Percentiles rank a stretch among this genome's conserved stretches.
Conservation (phyloP, 805 yeast species). For the Starmerella ratchasimensis region DNA sequence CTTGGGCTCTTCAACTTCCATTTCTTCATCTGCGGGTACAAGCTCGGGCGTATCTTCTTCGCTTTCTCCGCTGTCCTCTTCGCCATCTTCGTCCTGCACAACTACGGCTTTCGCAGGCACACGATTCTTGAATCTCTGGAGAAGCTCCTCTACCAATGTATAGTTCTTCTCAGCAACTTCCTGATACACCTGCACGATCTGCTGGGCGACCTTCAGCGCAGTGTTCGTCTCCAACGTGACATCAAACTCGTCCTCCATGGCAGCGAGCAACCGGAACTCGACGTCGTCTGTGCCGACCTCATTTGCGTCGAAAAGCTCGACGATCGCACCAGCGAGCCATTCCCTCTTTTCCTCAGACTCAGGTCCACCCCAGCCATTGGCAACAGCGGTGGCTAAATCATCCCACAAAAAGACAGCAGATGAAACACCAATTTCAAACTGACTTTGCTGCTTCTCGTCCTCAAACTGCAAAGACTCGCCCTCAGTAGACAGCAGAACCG, state of each 20-base stretch:
- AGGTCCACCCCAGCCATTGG: conserved; percentile 90
- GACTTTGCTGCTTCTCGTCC: conserved; percentile 58
- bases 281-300: conserved; percentile 64
- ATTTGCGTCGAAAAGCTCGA: conserved; percentile 55
- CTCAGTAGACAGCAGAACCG: conserved; percentile 13
- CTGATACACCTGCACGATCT: conserved; percentile 50
- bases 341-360: conserved; percentile 83
- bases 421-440: conserved; percentile 84
- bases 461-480: conserved; percentile 18
- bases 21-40: conserved; percentile 24
- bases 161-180: conserved; percentile 46
- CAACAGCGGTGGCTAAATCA: conserved; percentile 75
- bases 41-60: conserved; percentile 23
- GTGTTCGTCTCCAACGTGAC: conserved; percentile 80
- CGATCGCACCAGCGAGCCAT: conserved; percentile 75
- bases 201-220: conserved; percentile 58
- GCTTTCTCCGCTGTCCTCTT: conserved; percentile 35
- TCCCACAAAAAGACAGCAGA: conserved; percentile 90
- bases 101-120: conserved; percentile 37
- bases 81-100: conserved; percentile 40
- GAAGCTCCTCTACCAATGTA: conserved; percentile 43
- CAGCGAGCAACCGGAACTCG: conserved; percentile 72
- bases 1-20: conserved; percentile 31
- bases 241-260: conserved; percentile 93
- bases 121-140: conserved; percentile 35